Percentiles rank a stretch among this genome's conserved stretches.
Evolutionary conservation across 2,329 filamentous ascomycete genomes (phyloP).

Genomic region (Scedosporium dehoogii): DNA sequence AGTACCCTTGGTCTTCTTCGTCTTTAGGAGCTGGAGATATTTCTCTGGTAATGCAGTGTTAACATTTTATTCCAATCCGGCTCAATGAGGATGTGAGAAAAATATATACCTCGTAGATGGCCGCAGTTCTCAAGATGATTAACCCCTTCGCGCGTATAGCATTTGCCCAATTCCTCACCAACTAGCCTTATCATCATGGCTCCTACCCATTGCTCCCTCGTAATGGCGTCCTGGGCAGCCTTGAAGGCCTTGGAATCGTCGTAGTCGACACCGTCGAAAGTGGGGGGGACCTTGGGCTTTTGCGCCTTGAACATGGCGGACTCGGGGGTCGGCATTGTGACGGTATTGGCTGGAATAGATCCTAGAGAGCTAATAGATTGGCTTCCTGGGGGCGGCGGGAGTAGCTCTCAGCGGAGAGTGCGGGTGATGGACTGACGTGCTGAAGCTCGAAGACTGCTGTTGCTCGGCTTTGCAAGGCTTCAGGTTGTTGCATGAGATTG

Average conservation of each 20-base stretch:
- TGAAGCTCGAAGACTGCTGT: not conserved
- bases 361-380: not conserved
- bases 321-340: constrained; percentile 69
- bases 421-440: not conserved
- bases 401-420: not conserved
- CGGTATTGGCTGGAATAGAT: constrained; percentile 8
- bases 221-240: constrained; percentile 70
- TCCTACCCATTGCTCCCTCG: constrained; percentile 81
- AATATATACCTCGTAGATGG: constrained; percentile 61
- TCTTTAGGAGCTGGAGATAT: constrained; percentile 68
- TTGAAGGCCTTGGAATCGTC: constrained; percentile 74
- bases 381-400: not conserved
- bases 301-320: constrained; percentile 72
- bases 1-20: constrained; percentile 69
- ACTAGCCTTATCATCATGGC: constrained; percentile 83
- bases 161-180: constrained; percentile 74
- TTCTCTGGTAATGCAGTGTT: constrained; percentile 44
- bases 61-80: not conserved
- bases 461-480: not conserved
- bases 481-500: constrained; percentile 1
- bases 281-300: constrained; percentile 73
- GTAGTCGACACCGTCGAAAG: constrained; percentile 80
- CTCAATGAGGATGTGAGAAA: not conserved
- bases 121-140: constrained; percentile 87
- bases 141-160: constrained; percentile 74